Evolutionary conservation across 2,329 filamentous ascomycete genomes (phyloP).

Genomic region (Alternaria ethzedia): DNA sequence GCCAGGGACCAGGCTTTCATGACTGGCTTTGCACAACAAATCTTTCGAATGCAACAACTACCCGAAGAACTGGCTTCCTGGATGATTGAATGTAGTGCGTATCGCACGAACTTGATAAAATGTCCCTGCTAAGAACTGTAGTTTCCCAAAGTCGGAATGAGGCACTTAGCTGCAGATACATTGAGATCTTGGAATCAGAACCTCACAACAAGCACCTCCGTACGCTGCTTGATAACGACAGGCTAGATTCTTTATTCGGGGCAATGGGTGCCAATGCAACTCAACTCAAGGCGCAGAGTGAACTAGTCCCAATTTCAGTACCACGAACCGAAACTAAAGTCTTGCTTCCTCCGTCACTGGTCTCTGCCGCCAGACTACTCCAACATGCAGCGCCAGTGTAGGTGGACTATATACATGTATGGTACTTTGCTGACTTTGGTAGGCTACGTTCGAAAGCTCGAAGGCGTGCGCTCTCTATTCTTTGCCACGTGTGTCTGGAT

Average conservation of each 20-base stretch:
- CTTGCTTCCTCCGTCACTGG: constrained; percentile 29
- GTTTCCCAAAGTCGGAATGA: constrained; percentile 42
- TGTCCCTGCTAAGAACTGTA: constrained; percentile 24
- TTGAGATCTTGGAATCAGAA: constrained; percentile 34
- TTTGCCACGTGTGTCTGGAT: constrained; percentile 43
- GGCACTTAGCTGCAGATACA: constrained; percentile 45
- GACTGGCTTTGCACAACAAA: constrained; percentile 50
- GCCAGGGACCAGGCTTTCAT: constrained; percentile 50
- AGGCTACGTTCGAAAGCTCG: constrained; percentile 32
- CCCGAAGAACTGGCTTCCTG: constrained; percentile 50
- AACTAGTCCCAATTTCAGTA: constrained; percentile 13
- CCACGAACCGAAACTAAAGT: constrained; percentile 12
- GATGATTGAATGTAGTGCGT: constrained; percentile 50
- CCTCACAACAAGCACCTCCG: constrained; percentile 35
- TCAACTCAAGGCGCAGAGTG: neutral
- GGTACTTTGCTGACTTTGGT: constrained; percentile 6
- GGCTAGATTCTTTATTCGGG: constrained; percentile 62
- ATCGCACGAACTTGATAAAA: neutral
- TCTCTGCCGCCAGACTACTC: constrained; percentile 30
- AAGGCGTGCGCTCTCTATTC: constrained; percentile 30
- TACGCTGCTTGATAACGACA: constrained; percentile 46
- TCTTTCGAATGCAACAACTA: constrained; percentile 47
- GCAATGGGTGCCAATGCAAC: constrained; percentile 59
- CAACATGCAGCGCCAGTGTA: constrained; percentile 35
- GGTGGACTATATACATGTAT: neutral